Conservation (phyloP, 257 asterid species). For the Scutellaria minor region DNA sequence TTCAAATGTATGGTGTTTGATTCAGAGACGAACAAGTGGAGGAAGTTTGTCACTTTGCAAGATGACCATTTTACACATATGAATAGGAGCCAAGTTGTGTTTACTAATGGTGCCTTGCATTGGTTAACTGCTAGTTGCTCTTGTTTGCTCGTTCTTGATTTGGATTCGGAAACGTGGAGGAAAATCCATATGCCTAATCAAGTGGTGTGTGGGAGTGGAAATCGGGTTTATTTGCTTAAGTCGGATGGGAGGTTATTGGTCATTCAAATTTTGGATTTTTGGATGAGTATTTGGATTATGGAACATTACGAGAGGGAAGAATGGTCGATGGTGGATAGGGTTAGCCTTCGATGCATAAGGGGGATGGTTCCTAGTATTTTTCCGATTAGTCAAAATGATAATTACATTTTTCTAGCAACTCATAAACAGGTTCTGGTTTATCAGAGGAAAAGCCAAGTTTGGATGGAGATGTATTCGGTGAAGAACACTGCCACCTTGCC, state of each 20-base stretch:
- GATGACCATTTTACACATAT: conserved; percentile 79
- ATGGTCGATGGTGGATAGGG: conserved; percentile 74
- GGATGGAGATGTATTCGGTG: conserved; percentile 83
- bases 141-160: conserved; percentile 75
- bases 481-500: conserved; percentile 60
- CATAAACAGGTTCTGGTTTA: conserved; percentile 79
- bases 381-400: conserved; percentile 63
- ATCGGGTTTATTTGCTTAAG: conserved; percentile 73
- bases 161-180: conserved; percentile 66
- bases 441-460: conserved; percentile 54
- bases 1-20: conserved; percentile 75
- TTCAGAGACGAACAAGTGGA: conserved; percentile 74
- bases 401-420: conserved; percentile 66
- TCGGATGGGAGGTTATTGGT: conserved; percentile 74
- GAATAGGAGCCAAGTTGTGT: conserved; percentile 80
- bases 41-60: conserved; percentile 71
- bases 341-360: conserved; percentile 79
- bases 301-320: conserved; percentile 62
- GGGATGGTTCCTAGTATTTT: conserved; percentile 83
- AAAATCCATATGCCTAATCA: conserved; percentile 58
- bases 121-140: conserved; percentile 79
- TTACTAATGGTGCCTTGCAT: conserved; percentile 67
- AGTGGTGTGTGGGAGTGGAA: conserved; percentile 54
- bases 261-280: conserved; percentile 73
- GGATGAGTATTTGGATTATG: conserved; percentile 88